Conservation (phyloP, 2,329 filamentous ascomycete species). For the Fusarium sp. region DNA sequence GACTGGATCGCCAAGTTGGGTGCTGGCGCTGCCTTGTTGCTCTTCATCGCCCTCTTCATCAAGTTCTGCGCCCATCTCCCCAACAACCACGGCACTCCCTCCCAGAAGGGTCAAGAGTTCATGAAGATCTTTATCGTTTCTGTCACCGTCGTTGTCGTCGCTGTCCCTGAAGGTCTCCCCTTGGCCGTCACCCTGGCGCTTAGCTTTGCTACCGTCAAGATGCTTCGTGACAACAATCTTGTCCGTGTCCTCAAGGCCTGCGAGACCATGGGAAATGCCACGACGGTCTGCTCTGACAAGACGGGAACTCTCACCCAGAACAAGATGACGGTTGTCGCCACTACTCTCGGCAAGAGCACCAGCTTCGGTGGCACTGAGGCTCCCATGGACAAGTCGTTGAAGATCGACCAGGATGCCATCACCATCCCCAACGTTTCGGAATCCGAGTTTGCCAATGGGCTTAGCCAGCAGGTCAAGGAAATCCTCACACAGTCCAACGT, state of each 20-base stretch:
- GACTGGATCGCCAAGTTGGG: conserved; percentile 55
- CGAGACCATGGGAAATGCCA: conserved; percentile 78
- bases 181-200: conserved; percentile 75
- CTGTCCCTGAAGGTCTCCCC: conserved; percentile 73
- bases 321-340: conserved; percentile 79
- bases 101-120: conserved; percentile 68
- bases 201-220: conserved; percentile 75
- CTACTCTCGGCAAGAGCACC: conserved; percentile 64
- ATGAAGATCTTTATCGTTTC: conserved; percentile 73
- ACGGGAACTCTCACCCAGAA: conserved; percentile 64
- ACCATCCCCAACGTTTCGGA: conserved; percentile 43
- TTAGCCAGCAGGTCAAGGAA: conserved; percentile 54
- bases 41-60: conserved; percentile 83
- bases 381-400: conserved; percentile 36
- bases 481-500: conserved; percentile 70
- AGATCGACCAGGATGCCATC: conserved; percentile 31
- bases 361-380: conserved; percentile 45
- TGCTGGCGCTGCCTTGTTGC: conserved; percentile 74
- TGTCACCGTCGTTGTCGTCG: conserved; percentile 74
- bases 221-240: conserved; percentile 77
- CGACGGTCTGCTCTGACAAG: conserved; percentile 79
- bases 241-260: conserved; percentile 75
- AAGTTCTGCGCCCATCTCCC: conserved; percentile 76
- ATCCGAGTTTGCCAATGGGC: conserved; percentile 38
- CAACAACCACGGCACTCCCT: conserved; percentile 56